A percentile compares a stretch with the other conserved stretches of the same genome.
These are phyloP conservation scores for Metroxylon sagu DNA, from an alignment of 176 grass and related monocot genomes.

Conservation along the genomic window DNA sequence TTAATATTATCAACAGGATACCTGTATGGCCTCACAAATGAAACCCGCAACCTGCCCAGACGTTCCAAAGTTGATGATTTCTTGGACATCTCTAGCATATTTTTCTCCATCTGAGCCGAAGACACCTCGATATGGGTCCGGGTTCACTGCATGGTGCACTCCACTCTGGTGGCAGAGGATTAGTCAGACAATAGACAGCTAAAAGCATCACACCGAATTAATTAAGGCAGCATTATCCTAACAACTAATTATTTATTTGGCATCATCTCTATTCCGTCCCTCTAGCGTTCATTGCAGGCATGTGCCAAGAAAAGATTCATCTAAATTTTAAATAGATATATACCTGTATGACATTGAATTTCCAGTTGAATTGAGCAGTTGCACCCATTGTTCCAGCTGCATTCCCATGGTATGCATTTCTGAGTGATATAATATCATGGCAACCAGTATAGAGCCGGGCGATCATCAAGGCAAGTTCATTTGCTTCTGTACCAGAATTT, in stretches of 20 bases:
- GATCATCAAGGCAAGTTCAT: slow-evolving; percentile 93
- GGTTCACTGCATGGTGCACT: slow-evolving; percentile 83
- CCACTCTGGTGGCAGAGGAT: slow-evolving; percentile 37
- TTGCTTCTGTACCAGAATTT: slow-evolving; percentile 96
- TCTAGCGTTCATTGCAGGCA: no score
- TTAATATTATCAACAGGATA: not conserved
- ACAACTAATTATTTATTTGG: no score
- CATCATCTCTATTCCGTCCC: no score
- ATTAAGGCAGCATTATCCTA: no score
- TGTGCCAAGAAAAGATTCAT: no score
- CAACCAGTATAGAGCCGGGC: slow-evolving; percentile 66
- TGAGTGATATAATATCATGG: slow-evolving; percentile 85
- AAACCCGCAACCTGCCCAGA: slow-evolving; percentile 72
- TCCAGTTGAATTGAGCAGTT: slow-evolving; percentile 94
- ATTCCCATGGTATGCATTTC: slow-evolving; percentile 92
- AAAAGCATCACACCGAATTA: no score
- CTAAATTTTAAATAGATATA: no score
- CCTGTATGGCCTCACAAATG: slow-evolving; percentile 92
- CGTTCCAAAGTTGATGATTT: slow-evolving; percentile 95
- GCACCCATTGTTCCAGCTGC: slow-evolving; percentile 74
- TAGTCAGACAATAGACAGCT: not conserved
- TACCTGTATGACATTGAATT: slow-evolving; percentile 85
- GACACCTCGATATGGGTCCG: slow-evolving; percentile 76
- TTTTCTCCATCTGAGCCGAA: slow-evolving; percentile 69
- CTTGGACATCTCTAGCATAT: slow-evolving; percentile 72